phyloP scores from a whole-genome alignment of 192 early-diverging fungal species.

The Chytriomyces sp. region DNA sequence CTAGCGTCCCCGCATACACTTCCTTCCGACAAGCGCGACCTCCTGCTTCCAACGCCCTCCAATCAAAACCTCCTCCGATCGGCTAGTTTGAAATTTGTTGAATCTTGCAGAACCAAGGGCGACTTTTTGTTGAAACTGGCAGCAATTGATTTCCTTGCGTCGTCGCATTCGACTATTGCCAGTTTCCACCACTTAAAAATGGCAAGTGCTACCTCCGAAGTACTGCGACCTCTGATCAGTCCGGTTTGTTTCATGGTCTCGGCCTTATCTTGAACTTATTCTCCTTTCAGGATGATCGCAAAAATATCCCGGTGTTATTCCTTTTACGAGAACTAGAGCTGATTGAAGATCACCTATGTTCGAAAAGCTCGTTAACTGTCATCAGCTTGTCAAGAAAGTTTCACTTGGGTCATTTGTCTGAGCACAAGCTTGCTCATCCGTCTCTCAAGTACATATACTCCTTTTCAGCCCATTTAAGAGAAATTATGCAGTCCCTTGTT shows the following conservation, averaged over 20 bases:
- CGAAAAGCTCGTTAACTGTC: background rate
- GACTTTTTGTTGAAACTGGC: too few species aligned
- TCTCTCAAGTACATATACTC: conserved; percentile 18
- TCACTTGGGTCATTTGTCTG: background rate
- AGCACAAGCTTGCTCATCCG: conserved; percentile 22
- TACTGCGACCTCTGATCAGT: too few species aligned
- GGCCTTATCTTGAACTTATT: too few species aligned
- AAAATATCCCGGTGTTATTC: background rate
- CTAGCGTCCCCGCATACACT: background rate
- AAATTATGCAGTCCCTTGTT: background rate
- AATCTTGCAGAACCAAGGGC: too few species aligned
- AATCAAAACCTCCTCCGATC: background rate
- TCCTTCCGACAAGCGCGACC: background rate
- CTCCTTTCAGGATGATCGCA: too few species aligned
- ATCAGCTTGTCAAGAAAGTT: conserved; percentile 10
- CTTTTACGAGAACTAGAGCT: conserved; percentile 11
- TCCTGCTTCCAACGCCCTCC: conserved; percentile 1
- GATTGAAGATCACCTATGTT: background rate
- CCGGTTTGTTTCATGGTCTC: too few species aligned
- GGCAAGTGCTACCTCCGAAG: too few species aligned
- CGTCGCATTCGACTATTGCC: too few species aligned
- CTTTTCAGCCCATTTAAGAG: background rate
- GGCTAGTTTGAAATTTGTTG: conserved; percentile 9
- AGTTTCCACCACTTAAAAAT: too few species aligned
- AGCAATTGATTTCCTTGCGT: too few species aligned